Evolutionary conservation across 2,329 filamentous ascomycete species (phyloP).

Genomic region (Arthrobotrys sinensis): DNA sequence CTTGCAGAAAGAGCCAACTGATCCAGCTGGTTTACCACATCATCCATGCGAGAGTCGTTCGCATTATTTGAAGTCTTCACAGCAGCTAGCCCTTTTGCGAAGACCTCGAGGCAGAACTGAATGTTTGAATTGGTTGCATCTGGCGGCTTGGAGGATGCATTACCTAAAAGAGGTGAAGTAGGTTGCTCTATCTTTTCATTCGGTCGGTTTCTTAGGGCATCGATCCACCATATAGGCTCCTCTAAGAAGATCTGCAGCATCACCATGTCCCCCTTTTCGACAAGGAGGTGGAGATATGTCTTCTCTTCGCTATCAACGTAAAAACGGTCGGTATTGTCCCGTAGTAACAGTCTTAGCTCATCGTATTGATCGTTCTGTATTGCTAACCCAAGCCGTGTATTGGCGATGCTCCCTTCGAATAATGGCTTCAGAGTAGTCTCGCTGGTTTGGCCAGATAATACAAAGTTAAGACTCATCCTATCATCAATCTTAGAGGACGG

Average conservation of each 20-base stretch:
- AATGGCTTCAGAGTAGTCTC: not conserved
- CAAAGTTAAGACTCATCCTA: no score
- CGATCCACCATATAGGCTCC: not conserved
- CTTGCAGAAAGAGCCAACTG: no score
- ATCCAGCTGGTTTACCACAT: no score
- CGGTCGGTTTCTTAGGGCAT: not conserved
- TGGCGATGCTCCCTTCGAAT: not conserved
- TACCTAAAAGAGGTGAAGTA: not conserved
- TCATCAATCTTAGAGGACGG: no score
- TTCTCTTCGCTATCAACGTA: not conserved
- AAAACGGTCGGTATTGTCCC: not conserved
- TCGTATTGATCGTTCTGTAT: not conserved
- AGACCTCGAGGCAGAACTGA: not conserved
- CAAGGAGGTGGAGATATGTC: slow-evolving; percentile 23
- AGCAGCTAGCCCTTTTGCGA: not conserved
- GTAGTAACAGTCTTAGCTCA: not conserved
- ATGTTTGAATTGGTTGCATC: not conserved
- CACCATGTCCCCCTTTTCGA: not conserved
- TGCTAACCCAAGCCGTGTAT: not conserved
- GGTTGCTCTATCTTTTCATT: not conserved
- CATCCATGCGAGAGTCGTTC: no score
- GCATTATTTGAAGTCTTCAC: not conserved
- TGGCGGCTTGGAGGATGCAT: not conserved
- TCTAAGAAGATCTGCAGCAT: slow-evolving; percentile 5
- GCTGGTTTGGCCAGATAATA: no score